Evolutionary conservation across 257 asterid species (phyloP), one percentile per base, ranked within the genome.

Genomic region (Echites panduratus): DNA sequence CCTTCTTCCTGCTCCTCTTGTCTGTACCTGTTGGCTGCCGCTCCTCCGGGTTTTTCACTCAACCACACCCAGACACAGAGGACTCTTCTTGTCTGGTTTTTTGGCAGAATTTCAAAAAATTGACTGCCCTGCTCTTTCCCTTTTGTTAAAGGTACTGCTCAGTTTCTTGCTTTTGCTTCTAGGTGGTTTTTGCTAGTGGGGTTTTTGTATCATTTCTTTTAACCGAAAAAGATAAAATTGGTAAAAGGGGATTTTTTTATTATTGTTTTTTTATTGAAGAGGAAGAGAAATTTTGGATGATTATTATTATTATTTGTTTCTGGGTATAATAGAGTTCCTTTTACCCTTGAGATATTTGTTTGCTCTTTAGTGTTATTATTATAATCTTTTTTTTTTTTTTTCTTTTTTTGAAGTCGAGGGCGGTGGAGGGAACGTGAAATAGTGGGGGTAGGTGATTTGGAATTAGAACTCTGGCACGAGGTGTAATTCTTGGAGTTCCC

Each of bases 81-180:
- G 24, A 35, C 47, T 11, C 14, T 35, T 32, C 45, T 62, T 0
- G 45, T 62, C 22, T 29, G 24, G 38, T 32, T 62, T 61, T 62
- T 2, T 35, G 47, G 45, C 67, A 16, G 67, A 16, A 62, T 62
- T 62, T 62, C 67, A 62, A 62, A 45, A 62, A 62, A 62, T 62
- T 32, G 26, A 35, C 5, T 22, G 26, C n/a, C 59, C n/a, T 50
- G 17, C 10, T n/a, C 24, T 56, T n/a, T 56, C 24, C 45, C 24
- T 38, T 13, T 61, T 61, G 9, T 29, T 1, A 13, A 32, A 32
- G 67, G 67, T 62, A 62, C 45, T 5, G 4, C 16, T 17, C 7
- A 26, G 10, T 32, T 58, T 62, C 44, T 2, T 32, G 6, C 1
- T 62, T 62, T 16, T 16, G 1, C 24, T 62, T 40, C 13, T 59